Conservation (phyloP, 2,329 filamentous ascomycete genomes). For the Bipolaris cookei region DNA sequence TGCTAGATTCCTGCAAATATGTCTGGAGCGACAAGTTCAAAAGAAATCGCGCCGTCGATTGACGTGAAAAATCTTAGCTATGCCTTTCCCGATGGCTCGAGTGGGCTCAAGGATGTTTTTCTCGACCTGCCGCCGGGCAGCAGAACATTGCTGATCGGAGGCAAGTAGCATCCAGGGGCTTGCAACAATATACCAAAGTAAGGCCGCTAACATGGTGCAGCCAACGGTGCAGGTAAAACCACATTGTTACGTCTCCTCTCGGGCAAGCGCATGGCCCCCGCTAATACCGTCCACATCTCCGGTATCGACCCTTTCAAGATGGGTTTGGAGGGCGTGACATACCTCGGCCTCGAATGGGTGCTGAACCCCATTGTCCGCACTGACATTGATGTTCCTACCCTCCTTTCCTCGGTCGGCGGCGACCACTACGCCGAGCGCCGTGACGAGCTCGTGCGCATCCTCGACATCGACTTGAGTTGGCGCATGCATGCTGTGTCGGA, state of each 20-base stretch:
- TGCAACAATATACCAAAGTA: too few relatives aligned
- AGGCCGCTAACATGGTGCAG: conserved; percentile 47
- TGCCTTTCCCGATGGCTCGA: conserved; percentile 82
- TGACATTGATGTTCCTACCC: conserved; percentile 88
- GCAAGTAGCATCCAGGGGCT: conserved; percentile 47
- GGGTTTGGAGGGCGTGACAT: conserved; percentile 90
- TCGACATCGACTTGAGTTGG: conserved; percentile 92
- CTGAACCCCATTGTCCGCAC: conserved; percentile 94
- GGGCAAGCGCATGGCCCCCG: conserved; percentile 89
- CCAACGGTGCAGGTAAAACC: conserved; percentile 97
- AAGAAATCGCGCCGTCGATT: conserved; percentile 64
- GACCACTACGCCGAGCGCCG: conserved; percentile 80
- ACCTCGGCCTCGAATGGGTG: conserved; percentile 97
- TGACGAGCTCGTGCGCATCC: conserved; percentile 83
- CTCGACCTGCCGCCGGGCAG: conserved; percentile 81
- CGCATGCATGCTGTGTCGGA: conserved; percentile 96
- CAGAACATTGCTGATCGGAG: conserved; percentile 89
- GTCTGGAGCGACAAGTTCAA: conserved; percentile 25
- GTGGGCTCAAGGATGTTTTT: conserved; percentile 75
- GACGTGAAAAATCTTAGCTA: conserved; percentile 80
- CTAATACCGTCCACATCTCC: conserved; percentile 74
- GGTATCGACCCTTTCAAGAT: conserved; percentile 92
- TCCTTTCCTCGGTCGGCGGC: conserved; percentile 85
- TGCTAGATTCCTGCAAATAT: conserved; percentile 17
- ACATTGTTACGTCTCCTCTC: conserved; percentile 93